Base-by-base conservation (phyloP, 371 early-diverging fungal species). In the Parasitella parasitica region DNA sequence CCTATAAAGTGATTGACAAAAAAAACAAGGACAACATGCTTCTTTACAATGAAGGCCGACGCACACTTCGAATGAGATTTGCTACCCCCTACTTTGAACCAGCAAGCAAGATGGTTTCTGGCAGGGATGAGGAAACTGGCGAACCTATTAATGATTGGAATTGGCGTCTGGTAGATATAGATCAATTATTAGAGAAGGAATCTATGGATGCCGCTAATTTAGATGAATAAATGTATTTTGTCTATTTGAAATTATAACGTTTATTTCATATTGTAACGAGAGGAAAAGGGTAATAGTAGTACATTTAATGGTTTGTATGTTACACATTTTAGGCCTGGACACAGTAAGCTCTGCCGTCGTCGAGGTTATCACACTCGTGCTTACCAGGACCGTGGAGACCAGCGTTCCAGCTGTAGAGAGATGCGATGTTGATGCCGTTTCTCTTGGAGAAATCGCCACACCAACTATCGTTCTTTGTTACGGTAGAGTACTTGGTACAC, bases 61-160 rank as follows among this genome's bases (percentile, higher is more conserved):
- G 86, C 20, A 69, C 73, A 6, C 34, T 86, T 2, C 56, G 80
- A 32, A 76, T 86, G 52, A 75, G 83, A 38, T 82, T 86, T 57
- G 86, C 80, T 41, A 80, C 84, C 6, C 86, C 86, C 6, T 83
- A 74, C 62, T 86, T 86, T 56, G 72, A 73, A 53, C 82, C 86
- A 18, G 83, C 83, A 1, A 76, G 73, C 35, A 49, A 70, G 13
- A 83, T 84, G 81, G 78, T 84, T 3, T 69, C 73, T 11, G 78
- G 76, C 7, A 72, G 82, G 38, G 77, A 76, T 64, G 64, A 76
- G 3, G 71, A 81, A 26, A 81, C 81, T 13, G 70, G 77, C 6
- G 83, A 84, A 30, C 82, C 83, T 6, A 71, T 79, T 8, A 80
- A 79, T 35, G 76, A 83, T 43, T 86, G 86, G 86, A 72, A 66